Evolutionary conservation across 1,284 basidiomycete genomes (phyloP), one percentile per base, ranked within the genome.

Genomic region (Cryptococcus wingfieldii): DNA sequence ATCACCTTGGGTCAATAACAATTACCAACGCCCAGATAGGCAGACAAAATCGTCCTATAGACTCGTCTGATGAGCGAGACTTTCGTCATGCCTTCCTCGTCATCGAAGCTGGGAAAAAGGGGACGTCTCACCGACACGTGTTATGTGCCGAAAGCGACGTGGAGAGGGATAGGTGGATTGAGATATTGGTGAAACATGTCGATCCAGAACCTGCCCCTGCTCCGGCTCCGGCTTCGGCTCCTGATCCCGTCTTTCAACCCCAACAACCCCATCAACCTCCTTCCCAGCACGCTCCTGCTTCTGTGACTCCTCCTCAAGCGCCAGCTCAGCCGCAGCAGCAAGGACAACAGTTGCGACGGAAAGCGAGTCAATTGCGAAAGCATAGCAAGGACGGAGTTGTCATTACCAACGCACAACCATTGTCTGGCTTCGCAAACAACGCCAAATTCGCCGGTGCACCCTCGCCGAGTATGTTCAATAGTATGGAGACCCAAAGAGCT

Each of bases 11-110:
- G 47, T 89, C 90, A 10, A 97, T 98, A 66, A 73, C 81, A 55
- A 85, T 97, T 62, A 85, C 86, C 18, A 87, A 87, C 47, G 90
- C 94, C 12, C 91, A 96, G 72, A 97, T 97, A 51, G 86, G 85
- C 18, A 79, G 85, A 50, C 84, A 86, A 68, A 83, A 86, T 67
- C 79, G 66, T 78, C 81, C 62, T 50, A 79, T 75, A 69, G 74
- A 74, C 64, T 73, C 57, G 75, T 82, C 59, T 54, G 90, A 94
- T 57, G 93, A 96, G 68, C 90, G 90, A 69, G 89, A 96, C 61
- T 96, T 95, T 66, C 84, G 93, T 27, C 95, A 98, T 70, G 95
- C 95, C 0, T 98, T 98, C 79, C 83, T 98, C 56, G 91, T 98
- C 68, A 90, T 98, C 59, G 93, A 97, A 75, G 85, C 84, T 53